phyloP scores from a whole-genome alignment of 805 yeast genomes.

The Wickerhamiella cacticola region DNA sequence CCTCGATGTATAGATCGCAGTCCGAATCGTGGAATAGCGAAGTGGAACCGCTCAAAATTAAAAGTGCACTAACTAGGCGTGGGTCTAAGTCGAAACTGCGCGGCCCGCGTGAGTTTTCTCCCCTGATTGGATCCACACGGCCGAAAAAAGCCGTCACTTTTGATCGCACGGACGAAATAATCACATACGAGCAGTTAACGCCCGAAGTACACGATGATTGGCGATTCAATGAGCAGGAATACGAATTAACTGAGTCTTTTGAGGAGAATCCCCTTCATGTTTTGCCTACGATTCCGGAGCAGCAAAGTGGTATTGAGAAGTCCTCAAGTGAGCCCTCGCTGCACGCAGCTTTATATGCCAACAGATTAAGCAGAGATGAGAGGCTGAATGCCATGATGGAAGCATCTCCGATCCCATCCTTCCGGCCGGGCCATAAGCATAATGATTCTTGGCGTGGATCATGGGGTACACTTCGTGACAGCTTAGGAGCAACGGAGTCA shows the following conservation, averaged over 20 bases:
- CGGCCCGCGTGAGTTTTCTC: slow-evolving; percentile 20
- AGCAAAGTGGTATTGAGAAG: slow-evolving; percentile 2
- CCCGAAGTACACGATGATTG: slow-evolving; percentile 19
- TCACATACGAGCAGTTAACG: slow-evolving; percentile 21
- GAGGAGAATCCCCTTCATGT: slow-evolving; percentile 6
- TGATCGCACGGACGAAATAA: slow-evolving; percentile 24
- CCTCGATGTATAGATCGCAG: slow-evolving; percentile 6
- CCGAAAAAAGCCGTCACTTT: slow-evolving; percentile 22
- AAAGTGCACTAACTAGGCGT: slow-evolving; percentile 23
- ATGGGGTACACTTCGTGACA: slow-evolving; percentile 9
- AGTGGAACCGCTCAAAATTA: slow-evolving; percentile 15
- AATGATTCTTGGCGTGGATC: slow-evolving; percentile 13
- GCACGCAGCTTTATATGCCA: neutral
- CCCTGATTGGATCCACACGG: slow-evolving; percentile 14
- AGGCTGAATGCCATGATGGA: slow-evolving; percentile 20
- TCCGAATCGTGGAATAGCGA: slow-evolving; percentile 8
- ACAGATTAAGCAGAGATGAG: slow-evolving; percentile 15
- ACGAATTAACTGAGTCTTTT: slow-evolving; percentile 13
- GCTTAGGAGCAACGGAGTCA: neutral
- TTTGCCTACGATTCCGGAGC: slow-evolving; percentile 2
- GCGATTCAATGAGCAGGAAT: slow-evolving; percentile 17
- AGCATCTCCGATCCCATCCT: slow-evolving; percentile 15
- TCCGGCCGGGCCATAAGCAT: slow-evolving; percentile 16
- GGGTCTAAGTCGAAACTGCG: slow-evolving; percentile 20
- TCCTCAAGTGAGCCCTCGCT: slow-evolving; percentile 6